A percentile compares a stretch with the other conserved stretches of the same genome.
These are phyloP conservation scores for Flaveria floridana DNA, from an alignment of 140 eudicot species.

Conservation along the genomic window DNA sequence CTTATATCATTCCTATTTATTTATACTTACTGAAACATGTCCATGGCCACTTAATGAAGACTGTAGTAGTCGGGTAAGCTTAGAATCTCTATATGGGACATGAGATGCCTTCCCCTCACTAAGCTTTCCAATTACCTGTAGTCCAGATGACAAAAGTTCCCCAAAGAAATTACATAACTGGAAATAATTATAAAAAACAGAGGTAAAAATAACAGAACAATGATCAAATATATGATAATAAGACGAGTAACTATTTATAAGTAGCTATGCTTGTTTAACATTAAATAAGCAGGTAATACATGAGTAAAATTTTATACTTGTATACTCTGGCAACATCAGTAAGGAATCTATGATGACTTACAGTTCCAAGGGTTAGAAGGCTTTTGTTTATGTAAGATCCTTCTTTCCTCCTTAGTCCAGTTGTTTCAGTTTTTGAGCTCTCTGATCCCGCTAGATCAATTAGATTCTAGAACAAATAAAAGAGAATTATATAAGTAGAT, in stretches of 20 bases:
- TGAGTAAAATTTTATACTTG: neutral
- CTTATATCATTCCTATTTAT: constrained; percentile 7
- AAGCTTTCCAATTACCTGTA: constrained; percentile 91
- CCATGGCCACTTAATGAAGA: constrained; percentile 98
- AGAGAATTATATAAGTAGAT: constrained; percentile 7
- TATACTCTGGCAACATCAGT: constrained; percentile 9
- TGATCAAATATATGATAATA: neutral
- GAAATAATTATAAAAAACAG: constrained; percentile 12
- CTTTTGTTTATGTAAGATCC: constrained; percentile 99
- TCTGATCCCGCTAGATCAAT: constrained; percentile 99
- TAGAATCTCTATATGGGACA: constrained; percentile 97
- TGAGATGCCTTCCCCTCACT: constrained; percentile 99
- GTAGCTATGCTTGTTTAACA: constrained; percentile 14
- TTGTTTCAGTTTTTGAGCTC: constrained; percentile 99
- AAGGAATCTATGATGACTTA: constrained; percentile 39
- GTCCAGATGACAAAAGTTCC: constrained; percentile 25
- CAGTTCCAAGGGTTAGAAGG: constrained; percentile 98
- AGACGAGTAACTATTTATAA: neutral
- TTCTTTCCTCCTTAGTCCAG: constrained; percentile 96
- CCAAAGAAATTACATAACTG: constrained; percentile 1
- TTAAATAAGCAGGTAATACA: constrained; percentile 16
- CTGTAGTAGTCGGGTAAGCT: constrained; percentile 94
- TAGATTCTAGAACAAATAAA: constrained; percentile 52
- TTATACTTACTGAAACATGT: constrained; percentile 87
- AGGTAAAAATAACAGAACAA: constrained; percentile 2